Evolutionary conservation across 2,329 filamentous ascomycete genomes (phyloP), one percentile per base, ranked within the genome.

Genomic region (Colletotrichum sp.): DNA sequence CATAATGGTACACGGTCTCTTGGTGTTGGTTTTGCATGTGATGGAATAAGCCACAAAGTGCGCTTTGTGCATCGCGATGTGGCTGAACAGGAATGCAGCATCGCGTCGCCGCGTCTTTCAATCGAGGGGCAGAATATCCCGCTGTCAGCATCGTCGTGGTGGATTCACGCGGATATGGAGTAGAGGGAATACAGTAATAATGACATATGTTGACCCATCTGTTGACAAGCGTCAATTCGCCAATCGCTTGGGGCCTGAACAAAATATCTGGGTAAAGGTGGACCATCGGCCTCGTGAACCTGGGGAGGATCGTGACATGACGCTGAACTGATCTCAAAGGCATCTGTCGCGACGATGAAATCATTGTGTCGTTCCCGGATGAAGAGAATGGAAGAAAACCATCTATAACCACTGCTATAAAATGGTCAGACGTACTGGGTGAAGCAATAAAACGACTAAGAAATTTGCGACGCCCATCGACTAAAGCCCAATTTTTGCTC

Each of bases 1-100:
- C 34, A 63, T 73, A 7, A 3, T 39, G 5, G 32, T 21, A 34
- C 60, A 32, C 26, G 18, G 15, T 30, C 16, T 32, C 9, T 18
- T 7, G 12, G 36, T 76, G 30, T 26, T 24, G 16, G 7, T 67
- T 69, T 49, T 30, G n/a, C 73, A 73, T 73, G 72, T 75, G 72
- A 72, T 4, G 16, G n/a, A 21, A 21, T 21, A 52, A 52, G 44
- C 44, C 44, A 52, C 44, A 52, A 52, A 21, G 10, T 52, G 44
- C 44, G 44, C n/a, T 21, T 52, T 21, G 44, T 52, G 44, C n/a
- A 52, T 21, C 44, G 44, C 12, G n/a, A 21, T 52, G 44, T 52
- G 44, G 44, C 44, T 52, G 44, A 21, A 52, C 44, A 21, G 44
- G 44, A 52, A 52, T 52, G 6, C 44, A 2, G 4, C 6, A 21